Base-by-base conservation (phyloP, 192 early-diverging fungal species). In the Dissophora ornata region DNA sequence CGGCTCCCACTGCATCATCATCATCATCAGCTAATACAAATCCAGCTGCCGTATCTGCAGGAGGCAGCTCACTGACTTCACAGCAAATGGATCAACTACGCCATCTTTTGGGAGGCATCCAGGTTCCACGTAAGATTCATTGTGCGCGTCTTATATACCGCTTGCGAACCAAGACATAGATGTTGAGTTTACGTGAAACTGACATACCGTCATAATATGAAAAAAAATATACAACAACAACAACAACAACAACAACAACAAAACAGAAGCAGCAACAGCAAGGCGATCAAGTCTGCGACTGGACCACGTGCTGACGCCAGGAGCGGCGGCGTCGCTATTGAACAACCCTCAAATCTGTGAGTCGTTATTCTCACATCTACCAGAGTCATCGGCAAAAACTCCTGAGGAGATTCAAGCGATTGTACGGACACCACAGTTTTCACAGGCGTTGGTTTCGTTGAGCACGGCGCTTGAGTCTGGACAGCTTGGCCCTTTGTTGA, bases 401-500 rank as follows among this genome's bases (percentile, higher is more conserved):
- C 81, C 81, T 12, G 80, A 82, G 32, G 82, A 86, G 48, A 63
- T 86, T 18, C 71, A 67, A 28, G 82, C 75, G n/a, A 71, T 86
- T 26, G 66, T 83, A 10, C 62, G 70, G n/a, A 80, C 77, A 7
- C 82, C 85, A 30, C 85, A 86, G 38, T 86, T 86, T 58, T 63
- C 67, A 34, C 79, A 84, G 71, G 81, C 85, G 10, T 56, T 86
- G n/a, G 81, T 84, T n/a, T 70, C 71, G 5, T 58, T 86, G 46
- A 84, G 75, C 36, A 62, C 69, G 13, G 85, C 85, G 19, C 50
- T 86, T 13, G 81, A 82, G 55, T 82, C 83, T 12, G 85, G 85
- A 7, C 82, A 86, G 57, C 59, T 86, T n/a, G 83, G 85, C 1
- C 82, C 85, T 12, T 46, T 86, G 1, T 49, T 84, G 67, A 71